Percentiles rank a stretch among this genome's conserved stretches.
These are phyloP conservation scores for Lentithecium fluviatile DNA, from an alignment of 495 filamentous ascomycete species.

Conservation along the genomic window DNA sequence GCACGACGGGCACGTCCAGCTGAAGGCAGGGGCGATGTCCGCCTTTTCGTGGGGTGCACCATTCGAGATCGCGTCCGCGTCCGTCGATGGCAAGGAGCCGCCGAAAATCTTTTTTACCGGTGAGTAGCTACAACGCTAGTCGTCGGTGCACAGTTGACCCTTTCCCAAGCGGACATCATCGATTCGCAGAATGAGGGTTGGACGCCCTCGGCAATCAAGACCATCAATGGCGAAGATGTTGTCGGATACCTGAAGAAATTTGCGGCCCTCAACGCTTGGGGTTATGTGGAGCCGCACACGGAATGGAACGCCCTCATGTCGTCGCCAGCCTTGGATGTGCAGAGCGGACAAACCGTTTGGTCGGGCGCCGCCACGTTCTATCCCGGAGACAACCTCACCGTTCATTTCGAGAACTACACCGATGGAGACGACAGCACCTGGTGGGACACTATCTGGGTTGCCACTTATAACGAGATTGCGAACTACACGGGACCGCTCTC, in stretches of 20 bases:
- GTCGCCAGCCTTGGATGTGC: constrained; percentile 47
- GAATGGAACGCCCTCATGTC: constrained; percentile 53
- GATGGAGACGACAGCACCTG: neutral
- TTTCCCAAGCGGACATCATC: neutral
- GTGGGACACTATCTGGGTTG: constrained; percentile 38
- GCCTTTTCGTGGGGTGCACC: constrained; percentile 51
- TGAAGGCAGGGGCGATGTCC: constrained; percentile 46
- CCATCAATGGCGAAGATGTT: constrained; percentile 48
- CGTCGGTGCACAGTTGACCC: neutral
- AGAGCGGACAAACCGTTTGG: constrained; percentile 40
- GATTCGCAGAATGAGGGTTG: constrained; percentile 3
- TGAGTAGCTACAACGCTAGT: constrained; percentile 6
- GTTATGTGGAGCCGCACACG: constrained; percentile 48
- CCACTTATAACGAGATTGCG: constrained; percentile 41
- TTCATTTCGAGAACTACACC: constrained; percentile 42
- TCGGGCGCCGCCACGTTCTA: constrained; percentile 48
- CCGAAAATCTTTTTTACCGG: constrained; percentile 49
- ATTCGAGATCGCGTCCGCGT: constrained; percentile 48
- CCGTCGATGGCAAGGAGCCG: constrained; percentile 50
- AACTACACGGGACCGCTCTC: constrained; percentile 39
- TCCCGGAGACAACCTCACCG: constrained; percentile 40
- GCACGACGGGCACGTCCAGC: constrained; percentile 51
- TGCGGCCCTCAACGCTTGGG: constrained; percentile 43
- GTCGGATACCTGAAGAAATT: constrained; percentile 46
- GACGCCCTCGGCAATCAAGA: constrained; percentile 41